Evolutionary conservation across 495 filamentous ascomycete species (phyloP).

Genomic region (Hyaloscypha finlandica): DNA sequence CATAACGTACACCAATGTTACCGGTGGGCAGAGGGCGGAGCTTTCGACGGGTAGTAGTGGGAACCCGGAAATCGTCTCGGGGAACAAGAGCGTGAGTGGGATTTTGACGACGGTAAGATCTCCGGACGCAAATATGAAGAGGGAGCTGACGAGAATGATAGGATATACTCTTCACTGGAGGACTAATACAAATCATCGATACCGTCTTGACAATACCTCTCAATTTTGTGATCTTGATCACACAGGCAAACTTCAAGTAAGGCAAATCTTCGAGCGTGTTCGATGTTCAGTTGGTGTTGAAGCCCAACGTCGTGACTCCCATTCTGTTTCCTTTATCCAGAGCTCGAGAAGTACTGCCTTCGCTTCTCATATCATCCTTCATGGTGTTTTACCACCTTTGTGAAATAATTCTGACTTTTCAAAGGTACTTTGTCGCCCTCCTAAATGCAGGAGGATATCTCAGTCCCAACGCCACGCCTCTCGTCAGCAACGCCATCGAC

Average conservation of each 20-base stretch:
- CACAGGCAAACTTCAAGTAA: not conserved
- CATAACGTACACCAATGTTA: not conserved
- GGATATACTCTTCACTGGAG: not conserved
- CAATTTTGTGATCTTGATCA: not conserved
- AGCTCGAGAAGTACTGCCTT: too few relatives aligned
- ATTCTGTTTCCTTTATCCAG: too few relatives aligned
- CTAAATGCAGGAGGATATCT: slow-evolving; percentile 3
- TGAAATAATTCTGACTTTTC: too few relatives aligned
- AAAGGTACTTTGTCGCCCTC: slow-evolving; percentile 4
- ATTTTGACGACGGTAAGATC: not conserved
- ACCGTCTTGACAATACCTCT: not conserved
- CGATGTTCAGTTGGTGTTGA: too few relatives aligned
- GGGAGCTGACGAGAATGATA: not conserved
- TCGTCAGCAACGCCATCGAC: not conserved
- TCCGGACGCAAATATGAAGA: not conserved
- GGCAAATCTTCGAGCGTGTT: too few relatives aligned
- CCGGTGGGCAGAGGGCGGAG: not conserved
- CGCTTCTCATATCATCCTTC: too few relatives aligned
- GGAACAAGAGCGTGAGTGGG: not conserved
- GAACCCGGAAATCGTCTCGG: not conserved
- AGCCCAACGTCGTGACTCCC: too few relatives aligned
- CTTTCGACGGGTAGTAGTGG: not conserved
- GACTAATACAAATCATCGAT: not conserved
- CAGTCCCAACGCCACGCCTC: not conserved
- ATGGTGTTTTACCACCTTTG: too few relatives aligned